These are phyloP conservation scores for Vitis amurensis DNA, from an alignment of 164 flowering plant species.

Conservation along the genomic window DNA sequence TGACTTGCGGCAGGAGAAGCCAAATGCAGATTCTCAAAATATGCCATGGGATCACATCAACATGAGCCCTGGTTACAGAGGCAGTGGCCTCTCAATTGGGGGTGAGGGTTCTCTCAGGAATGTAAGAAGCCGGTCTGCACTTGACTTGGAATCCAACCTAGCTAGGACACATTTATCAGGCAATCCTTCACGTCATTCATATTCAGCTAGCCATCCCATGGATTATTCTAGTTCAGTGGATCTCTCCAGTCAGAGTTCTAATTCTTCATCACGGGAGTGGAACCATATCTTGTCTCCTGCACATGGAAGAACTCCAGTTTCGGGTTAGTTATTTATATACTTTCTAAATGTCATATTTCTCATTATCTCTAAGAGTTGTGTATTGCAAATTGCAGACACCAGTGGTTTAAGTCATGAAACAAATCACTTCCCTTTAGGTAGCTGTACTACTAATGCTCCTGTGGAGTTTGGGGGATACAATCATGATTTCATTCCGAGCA, in stretches of 20 bases:
- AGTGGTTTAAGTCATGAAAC: slow-evolving; percentile 28
- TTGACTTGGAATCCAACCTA: slow-evolving; percentile 43
- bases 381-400: slow-evolving; percentile 32
- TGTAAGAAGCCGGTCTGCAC: slow-evolving; percentile 62
- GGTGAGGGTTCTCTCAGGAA: slow-evolving; percentile 56
- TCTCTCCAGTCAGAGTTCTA: slow-evolving; percentile 23
- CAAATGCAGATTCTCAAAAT: slow-evolving; percentile 35
- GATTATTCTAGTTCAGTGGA: slow-evolving; percentile 37
- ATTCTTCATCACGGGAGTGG: slow-evolving; percentile 38
- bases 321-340: slow-evolving; percentile 29
- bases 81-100: slow-evolving; percentile 37
- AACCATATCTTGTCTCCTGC: slow-evolving; percentile 34
- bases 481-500: slow-evolving; percentile 26
- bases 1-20: slow-evolving; percentile 46
- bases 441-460: slow-evolving; percentile 25
- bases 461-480: slow-evolving; percentile 32
- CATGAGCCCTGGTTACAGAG: slow-evolving; percentile 26
- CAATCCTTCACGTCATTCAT: slow-evolving; percentile 32
- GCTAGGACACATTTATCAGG: slow-evolving; percentile 34
- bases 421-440: slow-evolving; percentile 27
- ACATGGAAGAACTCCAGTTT: slow-evolving; percentile 31
- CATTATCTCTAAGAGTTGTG: neutral
- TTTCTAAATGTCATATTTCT: neutral
- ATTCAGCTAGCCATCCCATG: slow-evolving; percentile 23
- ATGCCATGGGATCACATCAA: slow-evolving; percentile 37